Base-by-base conservation (phyloP, 768 basidiomycete species). In the Podaxis sp. region DNA sequence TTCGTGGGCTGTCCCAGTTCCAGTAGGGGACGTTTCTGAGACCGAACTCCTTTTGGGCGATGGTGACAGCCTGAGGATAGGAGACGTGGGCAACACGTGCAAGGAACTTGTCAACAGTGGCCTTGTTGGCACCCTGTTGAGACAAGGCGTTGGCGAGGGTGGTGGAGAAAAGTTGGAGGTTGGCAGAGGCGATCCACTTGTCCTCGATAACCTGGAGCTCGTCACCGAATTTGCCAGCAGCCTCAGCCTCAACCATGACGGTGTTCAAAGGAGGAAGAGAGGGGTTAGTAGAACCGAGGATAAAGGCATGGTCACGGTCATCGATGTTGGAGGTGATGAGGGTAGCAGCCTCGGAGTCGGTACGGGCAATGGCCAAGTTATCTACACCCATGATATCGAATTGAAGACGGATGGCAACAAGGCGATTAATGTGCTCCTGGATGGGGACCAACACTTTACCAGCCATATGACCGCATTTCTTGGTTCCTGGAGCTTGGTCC, bases 351-450 rank as follows among this genome's bases (percentile, higher is more conserved):
- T 99, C 96, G 3, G 96, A 96, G 73, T 99, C 96, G 2, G 97
- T 99, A 60, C 97, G 87, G 7, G 95, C 92, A 72, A 99, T 84
- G 70, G 92, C 85, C 68, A 99, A 84, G 76, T 97, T 98, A 70
- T 93, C 90, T 52, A 97, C 95, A 59, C 96, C 96, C 95, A 99
- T 96, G 72, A 99, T 92, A 73, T 99, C 97, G 72, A 90, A 98
- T 77, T 99, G 97, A 49, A 98, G 83, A 28, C 97, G 93, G 72
- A 99, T 96, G 49, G 97, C 96, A 55, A 98, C 88, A 61, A 99
- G 89, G 57, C 97, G 93, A 76, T 97, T 97, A 78, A 99, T 96
- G 78, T 99, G 97, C 80, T 99, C 97, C 49, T 87, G 86, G 72
- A 99, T 95, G 44, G 97, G 96, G 11, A 99, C 97, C 69, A 99